Evolutionary conservation across 2,329 filamentous ascomycete genomes (phyloP), one percentile per base, ranked within the genome.

Genomic region (Penicillium freii): DNA sequence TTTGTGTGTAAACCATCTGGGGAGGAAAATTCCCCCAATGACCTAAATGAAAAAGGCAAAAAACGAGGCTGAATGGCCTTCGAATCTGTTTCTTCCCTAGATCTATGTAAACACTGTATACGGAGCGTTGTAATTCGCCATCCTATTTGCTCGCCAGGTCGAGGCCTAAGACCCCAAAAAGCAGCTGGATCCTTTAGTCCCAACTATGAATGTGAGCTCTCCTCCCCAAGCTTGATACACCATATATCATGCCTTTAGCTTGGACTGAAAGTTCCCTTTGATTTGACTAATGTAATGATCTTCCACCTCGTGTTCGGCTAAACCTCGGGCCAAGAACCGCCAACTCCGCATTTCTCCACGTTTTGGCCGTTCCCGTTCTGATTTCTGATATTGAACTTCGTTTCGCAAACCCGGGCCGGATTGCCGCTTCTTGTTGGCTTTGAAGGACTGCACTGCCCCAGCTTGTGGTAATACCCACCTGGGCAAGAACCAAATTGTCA

Each of bases 201-300:
- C 21, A 40, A 40, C 10, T 8, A 4, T 17, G 13, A 13, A 42
- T 43, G 15, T 43, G 40, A 43, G 40, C 40, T 27, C 15, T 43
- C 23, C 17, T 25, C 11, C 4, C 8, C 6, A 21, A 40, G 15
- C 11, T 23, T 27, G 23, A 27, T 44, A 27, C 42, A 44, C n/a
- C 42, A 44, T 27, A 27, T 17, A 42, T 17, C 13, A 23, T 15
- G 4, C 21, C n/a, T 42, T 15, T 21, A 13, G 11, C 21, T 25
- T 25, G 39, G 7, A 10, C 39, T 25, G 39, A 42, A 77, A 70
- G 17, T 84, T 86, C 51, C 83, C 2, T 10, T 25, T 9, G 3
- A n/a, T 1, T n/a, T n/a, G 4, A n/a, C 13, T 4, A 10, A 10
- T 17, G 6, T n/a, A 27, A n/a, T n/a, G 33, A 34, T 34, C 5